phyloP scores from a whole-genome alignment of 495 filamentous ascomycete genomes.

The Lophiostoma macrostomum region DNA sequence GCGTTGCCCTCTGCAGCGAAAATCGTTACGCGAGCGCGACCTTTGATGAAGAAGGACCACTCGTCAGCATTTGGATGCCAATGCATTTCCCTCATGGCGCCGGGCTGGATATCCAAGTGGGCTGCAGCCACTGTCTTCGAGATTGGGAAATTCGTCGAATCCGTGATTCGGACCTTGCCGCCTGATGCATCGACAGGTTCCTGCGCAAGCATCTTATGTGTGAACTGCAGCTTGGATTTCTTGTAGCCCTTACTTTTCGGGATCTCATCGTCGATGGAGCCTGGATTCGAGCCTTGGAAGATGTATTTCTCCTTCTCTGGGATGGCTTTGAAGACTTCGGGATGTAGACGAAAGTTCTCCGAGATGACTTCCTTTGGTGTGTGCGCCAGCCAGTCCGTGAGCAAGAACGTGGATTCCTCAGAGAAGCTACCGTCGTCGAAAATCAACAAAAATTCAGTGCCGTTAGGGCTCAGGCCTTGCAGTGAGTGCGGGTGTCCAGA shows the following conservation, averaged over 20 bases:
- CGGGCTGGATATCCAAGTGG: conserved; percentile 60
- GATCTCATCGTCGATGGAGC: conserved; percentile 48
- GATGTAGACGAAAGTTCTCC: conserved; percentile 62
- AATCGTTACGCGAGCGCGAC: conserved; percentile 63
- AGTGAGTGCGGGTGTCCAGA: conserved; percentile 67
- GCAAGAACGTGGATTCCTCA: conserved; percentile 66
- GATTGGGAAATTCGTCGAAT: conserved; percentile 64
- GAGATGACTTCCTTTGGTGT: conserved; percentile 61
- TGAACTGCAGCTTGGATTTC: conserved; percentile 58
- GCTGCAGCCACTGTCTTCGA: conserved; percentile 63
- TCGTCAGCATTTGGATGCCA: conserved; percentile 76
- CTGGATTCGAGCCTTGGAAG: conserved; percentile 64
- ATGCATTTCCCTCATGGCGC: conserved; percentile 74
- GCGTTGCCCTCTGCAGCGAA: conserved; percentile 57
- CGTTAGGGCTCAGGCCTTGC: conserved; percentile 62
- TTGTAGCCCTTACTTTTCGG: conserved; percentile 48
- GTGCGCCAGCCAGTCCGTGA: conserved; percentile 66
- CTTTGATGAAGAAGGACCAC: conserved; percentile 73
- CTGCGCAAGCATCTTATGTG: conserved; percentile 60
- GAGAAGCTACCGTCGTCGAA: conserved; percentile 68
- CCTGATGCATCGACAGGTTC: conserved; percentile 53
- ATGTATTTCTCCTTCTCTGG: conserved; percentile 65
- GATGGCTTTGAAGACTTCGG: conserved; percentile 57
- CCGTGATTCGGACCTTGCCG: conserved; percentile 59
- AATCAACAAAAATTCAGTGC: conserved; percentile 68